These are phyloP conservation scores for Cucumis variabilis DNA, from an alignment of 331 rosid genomes.

Conservation along the genomic window DNA sequence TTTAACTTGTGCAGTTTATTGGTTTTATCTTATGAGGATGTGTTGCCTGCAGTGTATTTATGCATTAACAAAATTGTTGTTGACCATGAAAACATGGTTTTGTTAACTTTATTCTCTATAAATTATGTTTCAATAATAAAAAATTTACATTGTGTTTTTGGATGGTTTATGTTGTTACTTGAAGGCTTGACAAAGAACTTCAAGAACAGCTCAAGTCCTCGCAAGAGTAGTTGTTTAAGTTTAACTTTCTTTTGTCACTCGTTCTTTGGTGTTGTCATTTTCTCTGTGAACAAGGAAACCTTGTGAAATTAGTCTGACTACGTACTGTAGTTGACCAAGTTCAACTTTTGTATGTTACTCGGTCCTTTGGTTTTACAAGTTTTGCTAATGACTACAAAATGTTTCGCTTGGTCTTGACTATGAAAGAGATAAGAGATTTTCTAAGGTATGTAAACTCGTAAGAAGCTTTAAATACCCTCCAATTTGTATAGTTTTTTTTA, in stretches of 20 bases:
- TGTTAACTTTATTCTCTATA: background rate
- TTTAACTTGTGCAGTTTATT: conserved; percentile 63
- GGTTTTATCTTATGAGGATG: conserved; percentile 83
- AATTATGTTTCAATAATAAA: no score
- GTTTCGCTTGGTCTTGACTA: conserved; percentile 99
- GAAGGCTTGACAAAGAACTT: no score
- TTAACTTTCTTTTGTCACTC: background rate
- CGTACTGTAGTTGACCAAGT: background rate
- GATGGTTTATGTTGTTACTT: no score
- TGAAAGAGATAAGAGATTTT: conserved; percentile 95
- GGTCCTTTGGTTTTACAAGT: conserved; percentile 59
- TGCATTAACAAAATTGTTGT: conserved; percentile 86
- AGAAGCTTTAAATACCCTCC: conserved; percentile 2
- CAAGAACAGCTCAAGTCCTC: no score
- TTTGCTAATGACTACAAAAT: conserved; percentile 97
- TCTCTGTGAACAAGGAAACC: conserved; percentile 16
- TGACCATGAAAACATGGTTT: conserved; percentile 85
- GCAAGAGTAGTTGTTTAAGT: background rate
- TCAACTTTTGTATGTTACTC: conserved; percentile 9
- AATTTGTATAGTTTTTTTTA: background rate
- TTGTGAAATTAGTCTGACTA: conserved; percentile 31
- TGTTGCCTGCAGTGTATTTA: no score
- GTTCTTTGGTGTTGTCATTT: background rate
- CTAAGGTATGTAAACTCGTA: conserved; percentile 64
- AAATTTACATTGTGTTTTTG: background rate